Conservation (phyloP, 306 rosid species). For the Biancaea sappan region DNA sequence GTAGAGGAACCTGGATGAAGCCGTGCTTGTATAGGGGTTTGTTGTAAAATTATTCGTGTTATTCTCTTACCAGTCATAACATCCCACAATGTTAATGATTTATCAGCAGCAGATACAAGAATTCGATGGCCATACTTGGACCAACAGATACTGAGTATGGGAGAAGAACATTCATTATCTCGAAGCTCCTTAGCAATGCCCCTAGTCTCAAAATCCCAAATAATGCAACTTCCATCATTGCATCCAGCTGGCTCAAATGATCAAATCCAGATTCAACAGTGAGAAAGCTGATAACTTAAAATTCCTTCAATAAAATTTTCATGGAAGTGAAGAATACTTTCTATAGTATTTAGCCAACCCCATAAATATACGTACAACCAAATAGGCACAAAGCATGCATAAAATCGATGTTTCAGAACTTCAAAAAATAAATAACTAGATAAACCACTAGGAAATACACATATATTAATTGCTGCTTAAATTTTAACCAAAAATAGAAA, state of each 20-base stretch:
- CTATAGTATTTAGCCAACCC: background rate
- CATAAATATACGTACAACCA: no score
- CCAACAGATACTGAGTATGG: slow-evolving; percentile 74
- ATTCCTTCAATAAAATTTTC: background rate
- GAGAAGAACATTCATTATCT: slow-evolving; percentile 74
- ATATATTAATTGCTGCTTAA: background rate
- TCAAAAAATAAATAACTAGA: background rate
- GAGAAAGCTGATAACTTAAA: background rate
- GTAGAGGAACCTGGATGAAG: slow-evolving; percentile 88
- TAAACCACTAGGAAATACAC: slow-evolving; percentile 1
- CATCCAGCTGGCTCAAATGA: slow-evolving; percentile 66
- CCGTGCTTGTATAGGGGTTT: slow-evolving; percentile 17
- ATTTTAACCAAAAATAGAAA: background rate
- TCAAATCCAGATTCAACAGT: background rate
- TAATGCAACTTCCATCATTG: slow-evolving; percentile 88
- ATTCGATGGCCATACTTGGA: slow-evolving; percentile 67
- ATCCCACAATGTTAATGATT: slow-evolving; percentile 16
- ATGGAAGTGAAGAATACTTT: slow-evolving; percentile 18
- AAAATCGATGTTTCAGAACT: background rate
- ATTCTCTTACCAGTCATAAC: slow-evolving; percentile 5
- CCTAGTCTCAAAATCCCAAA: slow-evolving; percentile 97
- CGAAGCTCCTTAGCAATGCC: slow-evolving; percentile 88
- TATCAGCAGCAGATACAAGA: slow-evolving; percentile 27
- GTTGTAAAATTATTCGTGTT: slow-evolving; percentile 8
- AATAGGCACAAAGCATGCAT: slow-evolving; percentile 11